Evolutionary conservation across 148 eudicot species (phyloP).

Genomic region (Spergularia marina): DNA sequence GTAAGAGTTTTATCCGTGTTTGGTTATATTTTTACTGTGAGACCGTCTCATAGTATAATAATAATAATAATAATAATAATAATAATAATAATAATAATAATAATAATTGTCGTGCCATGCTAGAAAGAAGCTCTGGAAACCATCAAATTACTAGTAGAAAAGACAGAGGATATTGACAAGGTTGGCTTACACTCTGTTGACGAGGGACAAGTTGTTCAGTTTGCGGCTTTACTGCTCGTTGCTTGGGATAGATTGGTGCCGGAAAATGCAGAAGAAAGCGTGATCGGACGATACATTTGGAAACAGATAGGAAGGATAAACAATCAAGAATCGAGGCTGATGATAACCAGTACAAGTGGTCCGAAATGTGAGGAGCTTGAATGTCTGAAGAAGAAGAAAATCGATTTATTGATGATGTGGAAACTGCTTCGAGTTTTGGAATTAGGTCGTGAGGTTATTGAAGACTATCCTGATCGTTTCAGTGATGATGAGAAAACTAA

Average conservation of each 20-base stretch:
- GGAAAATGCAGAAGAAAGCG: not conserved
- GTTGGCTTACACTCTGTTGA: not conserved
- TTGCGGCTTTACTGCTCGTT: not conserved
- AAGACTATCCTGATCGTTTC: not conserved
- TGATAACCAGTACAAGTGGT: not conserved
- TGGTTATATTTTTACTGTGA: not conserved
- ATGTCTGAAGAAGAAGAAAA: not conserved
- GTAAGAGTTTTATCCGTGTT: not conserved
- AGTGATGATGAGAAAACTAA: not conserved
- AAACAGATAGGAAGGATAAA: not conserved
- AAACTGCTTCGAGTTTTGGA: not conserved
- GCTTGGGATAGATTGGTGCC: constrained; percentile 7
- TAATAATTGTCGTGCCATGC: not conserved
- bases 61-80: no score
- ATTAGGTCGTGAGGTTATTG: not conserved
- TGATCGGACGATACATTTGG: not conserved
- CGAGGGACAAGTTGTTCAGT: not conserved
- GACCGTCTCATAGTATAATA: no score
- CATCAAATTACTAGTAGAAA: not conserved
- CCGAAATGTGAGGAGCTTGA: not conserved
- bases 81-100: no score
- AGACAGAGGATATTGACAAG: not conserved
- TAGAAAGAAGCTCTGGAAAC: not conserved
- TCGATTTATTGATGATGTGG: not conserved
- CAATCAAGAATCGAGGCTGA: not conserved